These are phyloP conservation scores for Auricularia sp. DNA, from an alignment of 768 basidiomycete genomes.

Conservation along the genomic window DNA sequence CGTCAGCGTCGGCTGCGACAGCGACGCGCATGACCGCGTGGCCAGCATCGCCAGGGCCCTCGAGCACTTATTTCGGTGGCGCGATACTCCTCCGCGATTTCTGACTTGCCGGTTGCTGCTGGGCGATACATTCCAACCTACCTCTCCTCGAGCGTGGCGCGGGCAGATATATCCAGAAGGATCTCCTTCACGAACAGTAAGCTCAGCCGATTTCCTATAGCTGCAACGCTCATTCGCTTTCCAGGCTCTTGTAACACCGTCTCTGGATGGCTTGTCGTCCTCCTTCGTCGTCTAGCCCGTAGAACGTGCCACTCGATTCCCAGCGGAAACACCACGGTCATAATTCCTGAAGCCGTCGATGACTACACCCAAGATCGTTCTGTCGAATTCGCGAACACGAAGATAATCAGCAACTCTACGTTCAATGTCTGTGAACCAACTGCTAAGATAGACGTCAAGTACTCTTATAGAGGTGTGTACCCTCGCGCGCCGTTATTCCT, in stretches of 20 bases:
- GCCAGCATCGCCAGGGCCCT: no score
- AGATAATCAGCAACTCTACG: constrained; percentile 94
- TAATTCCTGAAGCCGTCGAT: constrained; percentile 98
- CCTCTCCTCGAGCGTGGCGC: constrained; percentile 87
- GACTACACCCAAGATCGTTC: constrained; percentile 98
- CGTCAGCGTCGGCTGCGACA: no score
- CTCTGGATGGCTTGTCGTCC: constrained; percentile 93
- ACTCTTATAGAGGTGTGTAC: constrained; percentile 81
- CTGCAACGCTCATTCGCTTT: background rate
- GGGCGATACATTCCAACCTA: no score
- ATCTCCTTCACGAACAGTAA: constrained; percentile 95
- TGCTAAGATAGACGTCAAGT: constrained; percentile 82
- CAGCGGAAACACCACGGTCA: constrained; percentile 95
- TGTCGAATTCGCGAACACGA: constrained; percentile 99
- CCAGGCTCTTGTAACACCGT: constrained; percentile 95
- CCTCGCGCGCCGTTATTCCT: background rate
- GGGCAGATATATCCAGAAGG: constrained; percentile 96
- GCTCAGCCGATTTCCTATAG: constrained; percentile 20
- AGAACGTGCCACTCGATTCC: constrained; percentile 95
- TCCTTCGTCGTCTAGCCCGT: constrained; percentile 95
- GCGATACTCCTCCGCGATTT: no score
- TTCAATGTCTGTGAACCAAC: constrained; percentile 97
- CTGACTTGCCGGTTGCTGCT: no score
- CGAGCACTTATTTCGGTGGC: no score
- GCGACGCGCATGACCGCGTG: no score